Percentiles rank a stretch among this genome's conserved stretches.
Conservation (phyloP, 1,284 basidiomycete species). For the Limonomyces culmigenus region DNA sequence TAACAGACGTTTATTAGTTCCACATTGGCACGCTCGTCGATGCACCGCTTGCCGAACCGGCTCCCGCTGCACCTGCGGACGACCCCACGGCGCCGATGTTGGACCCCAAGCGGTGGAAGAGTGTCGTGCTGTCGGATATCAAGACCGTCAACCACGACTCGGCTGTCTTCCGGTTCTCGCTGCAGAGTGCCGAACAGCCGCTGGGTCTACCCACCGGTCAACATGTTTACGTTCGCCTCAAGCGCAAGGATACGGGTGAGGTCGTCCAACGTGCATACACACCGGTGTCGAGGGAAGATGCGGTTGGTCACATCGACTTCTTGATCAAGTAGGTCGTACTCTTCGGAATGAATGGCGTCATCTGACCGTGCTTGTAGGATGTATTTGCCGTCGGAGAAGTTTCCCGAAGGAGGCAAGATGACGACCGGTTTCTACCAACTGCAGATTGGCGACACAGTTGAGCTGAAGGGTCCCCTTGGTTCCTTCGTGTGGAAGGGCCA, state of each 20-base stretch:
- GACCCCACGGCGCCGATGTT: constrained; percentile 22
- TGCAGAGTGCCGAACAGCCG: constrained; percentile 23
- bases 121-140: constrained; percentile 23
- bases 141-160: constrained; percentile 28
- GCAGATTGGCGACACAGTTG: constrained; percentile 29
- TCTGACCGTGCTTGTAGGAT: constrained; percentile 12
- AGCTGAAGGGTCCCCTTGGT: constrained; percentile 50
- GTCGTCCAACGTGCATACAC: constrained; percentile 48
- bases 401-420: constrained; percentile 39
- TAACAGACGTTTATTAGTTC: constrained; percentile 13
- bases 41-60: constrained; percentile 6
- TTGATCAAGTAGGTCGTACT: constrained; percentile 28
- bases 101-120: constrained; percentile 34
- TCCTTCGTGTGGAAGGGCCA: constrained; percentile 36
- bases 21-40: constrained; percentile 25
- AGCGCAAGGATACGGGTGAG: constrained; percentile 23
- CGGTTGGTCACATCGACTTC: constrained; percentile 33
- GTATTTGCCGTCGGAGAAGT: constrained; percentile 25
- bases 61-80: neutral
- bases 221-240: constrained; percentile 38
- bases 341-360: neutral
- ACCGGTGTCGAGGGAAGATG: constrained; percentile 29
- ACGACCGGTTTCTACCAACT: constrained; percentile 34
- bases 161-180: constrained; percentile 33
- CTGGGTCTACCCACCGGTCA: constrained; percentile 50